A percentile compares a stretch with the other conserved stretches of the same genome.
Evolutionary conservation across 2,329 filamentous ascomycete species (phyloP).

Genomic region (Stagonosporopsis chrysanthemi): DNA sequence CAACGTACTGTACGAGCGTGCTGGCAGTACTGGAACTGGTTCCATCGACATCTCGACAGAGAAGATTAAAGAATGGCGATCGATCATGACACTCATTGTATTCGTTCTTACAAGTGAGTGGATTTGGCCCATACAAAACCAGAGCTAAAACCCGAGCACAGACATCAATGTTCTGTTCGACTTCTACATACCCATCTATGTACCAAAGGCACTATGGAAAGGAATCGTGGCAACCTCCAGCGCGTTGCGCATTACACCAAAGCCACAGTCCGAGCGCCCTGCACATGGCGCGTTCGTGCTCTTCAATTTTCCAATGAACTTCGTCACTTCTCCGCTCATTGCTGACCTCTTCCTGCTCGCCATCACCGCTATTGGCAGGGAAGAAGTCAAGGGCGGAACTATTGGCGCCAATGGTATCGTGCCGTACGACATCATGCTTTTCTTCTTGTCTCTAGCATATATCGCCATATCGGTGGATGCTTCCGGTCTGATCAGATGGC

Average conservation of each 20-base stretch:
- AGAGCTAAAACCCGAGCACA: constrained; percentile 40
- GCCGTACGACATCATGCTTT: constrained; percentile 76
- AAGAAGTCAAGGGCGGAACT: constrained; percentile 74
- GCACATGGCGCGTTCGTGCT: constrained; percentile 55
- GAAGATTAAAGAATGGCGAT: constrained; percentile 70
- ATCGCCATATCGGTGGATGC: constrained; percentile 81
- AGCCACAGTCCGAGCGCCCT: constrained; percentile 46
- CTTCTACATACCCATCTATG: constrained; percentile 68
- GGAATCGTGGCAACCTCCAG: constrained; percentile 55
- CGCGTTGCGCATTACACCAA: constrained; percentile 61
- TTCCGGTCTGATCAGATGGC: constrained; percentile 73
- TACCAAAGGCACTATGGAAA: constrained; percentile 62
- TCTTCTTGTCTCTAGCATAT: constrained; percentile 77
- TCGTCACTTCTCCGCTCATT: constrained; percentile 73
- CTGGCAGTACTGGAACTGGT: neutral
- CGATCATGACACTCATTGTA: constrained; percentile 73
- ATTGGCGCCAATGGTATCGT: constrained; percentile 70
- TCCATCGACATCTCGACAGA: constrained; percentile 47
- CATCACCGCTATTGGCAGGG: constrained; percentile 70
- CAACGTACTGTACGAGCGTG: constrained; percentile 1
- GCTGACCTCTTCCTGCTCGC: constrained; percentile 76
- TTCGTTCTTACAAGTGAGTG: constrained; percentile 75
- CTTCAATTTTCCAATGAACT: constrained; percentile 70
- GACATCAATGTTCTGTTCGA: constrained; percentile 75
- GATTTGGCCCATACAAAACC: neutral